A percentile compares a stretch with the other conserved stretches of the same genome.
Evolutionary conservation across 306 rosid species (phyloP).

Genomic region (Malus domestica): ASM211411v1 NC_041792.1:32101907-32102406

Average conservation of each 20-base stretch:
- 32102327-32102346: not conserved
- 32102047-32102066: conserved; percentile 19
- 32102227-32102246: not conserved
- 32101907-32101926: no score
- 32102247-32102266: not conserved
- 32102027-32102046: not conserved
- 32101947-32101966: not conserved
- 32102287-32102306: not conserved
- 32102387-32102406: conserved; percentile 10
- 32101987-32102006: not conserved
- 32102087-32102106: not conserved
- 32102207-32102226: conserved; percentile 2
- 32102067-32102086: conserved; percentile 21
- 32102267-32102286: not conserved
- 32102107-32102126: not conserved
- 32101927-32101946: not conserved
- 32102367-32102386: conserved; percentile 3
- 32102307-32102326: not conserved
- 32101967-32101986: not conserved
- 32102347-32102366: not conserved
- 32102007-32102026: conserved; percentile 18
- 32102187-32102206: conserved; percentile 13
- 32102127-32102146: conserved; percentile 21
- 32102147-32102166: conserved; percentile 17
- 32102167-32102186: conserved; percentile 1